A percentile compares a stretch with the other conserved stretches of the same genome.
Evolutionary conservation across 2,329 filamentous ascomycete species (phyloP).

Genomic region (Alternaria sp.): DNA sequence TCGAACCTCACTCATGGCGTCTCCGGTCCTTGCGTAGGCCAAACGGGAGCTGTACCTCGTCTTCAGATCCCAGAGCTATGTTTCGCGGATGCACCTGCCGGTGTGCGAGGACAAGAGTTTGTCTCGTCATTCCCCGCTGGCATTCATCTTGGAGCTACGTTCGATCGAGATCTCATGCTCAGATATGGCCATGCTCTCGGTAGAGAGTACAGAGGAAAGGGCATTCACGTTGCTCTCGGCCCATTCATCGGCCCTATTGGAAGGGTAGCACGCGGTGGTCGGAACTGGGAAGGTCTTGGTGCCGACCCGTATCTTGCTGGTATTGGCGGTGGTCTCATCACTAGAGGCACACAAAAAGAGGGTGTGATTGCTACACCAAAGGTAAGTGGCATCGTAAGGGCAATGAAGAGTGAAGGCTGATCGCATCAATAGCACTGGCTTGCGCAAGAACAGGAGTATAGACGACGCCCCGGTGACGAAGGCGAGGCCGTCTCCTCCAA

Average conservation of each 20-base stretch:
- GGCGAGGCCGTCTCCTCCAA: conserved; percentile 66
- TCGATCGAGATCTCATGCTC: conserved; percentile 73
- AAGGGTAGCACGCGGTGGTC: conserved; percentile 71
- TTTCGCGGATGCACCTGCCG: conserved; percentile 48
- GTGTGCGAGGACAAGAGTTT: conserved; percentile 41
- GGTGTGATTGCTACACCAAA: conserved; percentile 49
- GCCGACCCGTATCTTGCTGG: conserved; percentile 69
- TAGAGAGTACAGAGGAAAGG: conserved; percentile 74
- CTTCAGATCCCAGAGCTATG: conserved; percentile 48
- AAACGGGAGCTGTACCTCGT: conserved; percentile 45
- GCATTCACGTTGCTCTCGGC: conserved; percentile 72
- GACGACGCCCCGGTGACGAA: conserved; percentile 45
- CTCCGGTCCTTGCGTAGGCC: conserved; percentile 41
- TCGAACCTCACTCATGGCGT: conserved; percentile 49
- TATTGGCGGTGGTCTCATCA: conserved; percentile 57
- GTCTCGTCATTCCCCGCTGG: conserved; percentile 41
- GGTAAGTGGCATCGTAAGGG: neutral
- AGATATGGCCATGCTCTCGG: conserved; percentile 70
- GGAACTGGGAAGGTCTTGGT: conserved; percentile 78
- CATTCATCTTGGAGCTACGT: conserved; percentile 66
- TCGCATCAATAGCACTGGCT: conserved; percentile 42
- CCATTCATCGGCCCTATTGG: conserved; percentile 74
- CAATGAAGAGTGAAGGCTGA: conserved; percentile 27
- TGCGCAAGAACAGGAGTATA: conserved; percentile 64
- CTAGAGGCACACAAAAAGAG: conserved; percentile 59